These are phyloP conservation scores for Gossypium aridum DNA, from an alignment of 441 rosid genomes.

Conservation along the genomic window DNA sequence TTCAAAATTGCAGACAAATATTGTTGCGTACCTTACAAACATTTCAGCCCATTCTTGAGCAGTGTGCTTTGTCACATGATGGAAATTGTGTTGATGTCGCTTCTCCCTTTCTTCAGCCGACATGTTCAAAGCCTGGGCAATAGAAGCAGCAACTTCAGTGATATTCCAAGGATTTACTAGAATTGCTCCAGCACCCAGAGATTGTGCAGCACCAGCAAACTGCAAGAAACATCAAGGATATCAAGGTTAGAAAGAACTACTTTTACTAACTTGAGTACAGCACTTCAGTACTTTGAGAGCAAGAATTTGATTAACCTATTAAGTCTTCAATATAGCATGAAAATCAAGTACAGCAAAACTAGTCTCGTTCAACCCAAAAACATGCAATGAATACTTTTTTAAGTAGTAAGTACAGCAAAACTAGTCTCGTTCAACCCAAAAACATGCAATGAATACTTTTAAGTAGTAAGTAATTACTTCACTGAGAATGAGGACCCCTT, in stretches of 20 bases:
- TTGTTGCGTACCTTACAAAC: conserved; percentile 69
- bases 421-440: neutral
- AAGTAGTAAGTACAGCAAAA: neutral
- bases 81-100: conserved; percentile 76
- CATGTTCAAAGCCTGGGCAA: conserved; percentile 83
- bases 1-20: neutral
- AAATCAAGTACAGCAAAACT: neutral
- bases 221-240: conserved; percentile 24
- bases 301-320: neutral
- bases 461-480: conserved; percentile 51
- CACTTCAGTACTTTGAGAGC: neutral
- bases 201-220: conserved; percentile 99
- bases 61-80: conserved; percentile 76
- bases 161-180: conserved; percentile 99
- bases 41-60: conserved; percentile 99
- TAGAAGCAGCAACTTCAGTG: conserved; percentile 96
- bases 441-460: neutral
- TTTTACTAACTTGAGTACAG: neutral
- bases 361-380: neutral
- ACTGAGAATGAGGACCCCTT: conserved; percentile 98
- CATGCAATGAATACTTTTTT: neutral
- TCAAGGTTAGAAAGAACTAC: neutral
- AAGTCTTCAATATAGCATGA: neutral
- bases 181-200: conserved; percentile 98
- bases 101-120: conserved; percentile 80